Evolutionary conservation across 164 flowering plant genomes (phyloP).

Genomic region (Vitis rupestris): DNA sequence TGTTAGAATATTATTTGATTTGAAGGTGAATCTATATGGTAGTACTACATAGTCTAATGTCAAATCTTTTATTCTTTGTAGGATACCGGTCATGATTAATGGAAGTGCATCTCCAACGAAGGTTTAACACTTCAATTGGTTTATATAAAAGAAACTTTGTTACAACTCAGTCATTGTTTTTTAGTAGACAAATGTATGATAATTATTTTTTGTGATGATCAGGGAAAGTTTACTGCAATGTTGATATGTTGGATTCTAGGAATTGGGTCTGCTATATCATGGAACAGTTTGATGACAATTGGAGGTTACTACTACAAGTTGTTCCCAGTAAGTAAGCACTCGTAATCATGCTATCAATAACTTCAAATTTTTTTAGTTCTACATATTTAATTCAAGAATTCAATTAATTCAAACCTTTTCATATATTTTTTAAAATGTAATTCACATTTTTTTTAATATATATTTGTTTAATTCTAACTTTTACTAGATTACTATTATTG

Average conservation of each 20-base stretch:
- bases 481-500: no score
- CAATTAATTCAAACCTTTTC: no score
- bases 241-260: constrained; percentile 68
- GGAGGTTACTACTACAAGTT: constrained; percentile 55
- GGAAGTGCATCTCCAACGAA: constrained; percentile 16
- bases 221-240: constrained; percentile 53
- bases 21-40: no score
- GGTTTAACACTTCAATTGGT: constrained; percentile 13
- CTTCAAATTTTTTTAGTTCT: no score
- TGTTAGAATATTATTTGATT: no score
- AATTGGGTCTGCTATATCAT: constrained; percentile 58
- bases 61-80: not conserved
- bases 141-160: not conserved
- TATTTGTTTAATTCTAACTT: no score
- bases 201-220: constrained; percentile 6
- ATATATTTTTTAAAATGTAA: no score
- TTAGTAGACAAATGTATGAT: not conserved
- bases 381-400: no score
- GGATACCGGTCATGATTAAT: constrained; percentile 8
- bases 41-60: not conserved
- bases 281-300: constrained; percentile 74
- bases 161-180: not conserved
- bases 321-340: constrained; percentile 38
- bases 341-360: no score
- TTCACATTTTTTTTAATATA: no score